These are phyloP conservation scores for Penicillium sp. DNA, from an alignment of 2,329 filamentous ascomycete species.

Conservation along the genomic window DNA sequence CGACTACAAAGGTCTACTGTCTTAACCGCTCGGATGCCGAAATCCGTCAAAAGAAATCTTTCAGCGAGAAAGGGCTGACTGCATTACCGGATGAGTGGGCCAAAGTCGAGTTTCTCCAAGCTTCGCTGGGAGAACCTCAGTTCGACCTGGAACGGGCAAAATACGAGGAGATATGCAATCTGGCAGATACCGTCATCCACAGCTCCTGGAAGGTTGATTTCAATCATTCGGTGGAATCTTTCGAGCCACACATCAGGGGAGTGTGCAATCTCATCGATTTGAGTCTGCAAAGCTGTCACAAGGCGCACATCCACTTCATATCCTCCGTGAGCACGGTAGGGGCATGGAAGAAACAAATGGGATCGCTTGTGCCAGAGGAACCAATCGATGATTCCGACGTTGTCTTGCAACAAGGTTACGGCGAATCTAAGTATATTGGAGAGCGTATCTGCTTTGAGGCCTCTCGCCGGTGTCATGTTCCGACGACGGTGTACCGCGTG, in stretches of 20 bases:
- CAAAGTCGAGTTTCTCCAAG: conserved; percentile 44
- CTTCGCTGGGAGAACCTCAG: conserved; percentile 30
- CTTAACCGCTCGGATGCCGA: conserved; percentile 53
- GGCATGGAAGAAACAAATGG: conserved; percentile 26
- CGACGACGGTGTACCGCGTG: conserved; percentile 35
- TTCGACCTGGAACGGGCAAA: conserved; percentile 32
- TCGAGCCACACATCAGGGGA: conserved; percentile 38
- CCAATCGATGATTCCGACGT: conserved; percentile 27
- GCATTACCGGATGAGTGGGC: conserved; percentile 27
- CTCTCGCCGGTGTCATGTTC: conserved; percentile 28
- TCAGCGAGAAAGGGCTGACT: conserved; percentile 43
- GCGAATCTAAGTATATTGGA: conserved; percentile 43
- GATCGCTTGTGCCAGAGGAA: conserved; percentile 33
- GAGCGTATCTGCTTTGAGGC: conserved; percentile 51
- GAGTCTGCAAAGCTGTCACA: conserved; percentile 24
- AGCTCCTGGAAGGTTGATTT: conserved; percentile 47
- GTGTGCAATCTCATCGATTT: conserved; percentile 37
- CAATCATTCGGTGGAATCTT: conserved; percentile 39
- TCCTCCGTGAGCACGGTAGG: conserved; percentile 37
- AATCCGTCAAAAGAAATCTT: conserved; percentile 45
- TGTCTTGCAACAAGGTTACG: conserved; percentile 44
- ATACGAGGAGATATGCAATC: conserved; percentile 32
- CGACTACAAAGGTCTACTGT: conserved; percentile 51
- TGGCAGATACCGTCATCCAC: conserved; percentile 38
- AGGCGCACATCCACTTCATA: conserved; percentile 36